Evolutionary conservation across 1,284 basidiomycete species (phyloP).

Genomic region (Polyporus tsugae): DNA sequence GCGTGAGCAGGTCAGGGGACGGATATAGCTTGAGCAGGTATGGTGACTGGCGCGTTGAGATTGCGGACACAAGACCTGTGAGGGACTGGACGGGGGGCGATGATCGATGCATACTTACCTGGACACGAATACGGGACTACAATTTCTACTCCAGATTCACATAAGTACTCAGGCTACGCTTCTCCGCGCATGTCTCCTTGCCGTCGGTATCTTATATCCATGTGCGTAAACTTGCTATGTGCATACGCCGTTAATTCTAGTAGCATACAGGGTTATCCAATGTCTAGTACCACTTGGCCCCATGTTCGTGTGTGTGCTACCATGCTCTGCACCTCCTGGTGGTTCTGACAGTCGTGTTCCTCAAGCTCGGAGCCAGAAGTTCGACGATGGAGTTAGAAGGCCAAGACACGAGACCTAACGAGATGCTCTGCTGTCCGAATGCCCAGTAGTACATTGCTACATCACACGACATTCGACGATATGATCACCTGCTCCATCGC

Average conservation of each 20-base stretch:
- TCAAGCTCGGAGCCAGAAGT: background rate
- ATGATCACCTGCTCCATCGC: background rate
- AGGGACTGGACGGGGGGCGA: background rate
- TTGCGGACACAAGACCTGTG: background rate
- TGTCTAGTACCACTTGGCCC: background rate
- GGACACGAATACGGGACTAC: background rate
- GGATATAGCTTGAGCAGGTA: background rate
- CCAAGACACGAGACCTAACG: background rate
- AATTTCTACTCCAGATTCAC: background rate
- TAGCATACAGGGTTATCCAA: background rate
- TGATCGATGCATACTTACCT: no score
- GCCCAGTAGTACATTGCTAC: background rate
- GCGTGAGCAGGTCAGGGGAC: background rate
- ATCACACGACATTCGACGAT: background rate
- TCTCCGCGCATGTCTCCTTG: background rate
- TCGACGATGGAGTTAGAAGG: background rate
- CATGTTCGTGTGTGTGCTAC: background rate
- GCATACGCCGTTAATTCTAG: background rate
- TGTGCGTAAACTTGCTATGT: background rate
- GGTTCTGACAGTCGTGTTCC: background rate
- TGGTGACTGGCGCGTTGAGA: background rate
- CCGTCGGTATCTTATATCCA: conserved; percentile 1
- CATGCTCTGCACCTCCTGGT: background rate
- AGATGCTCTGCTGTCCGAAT: background rate
- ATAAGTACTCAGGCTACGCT: background rate